Evolutionary conservation across 2,329 filamentous ascomycete species (phyloP).

Genomic region (Tolypocladium sp.): DNA sequence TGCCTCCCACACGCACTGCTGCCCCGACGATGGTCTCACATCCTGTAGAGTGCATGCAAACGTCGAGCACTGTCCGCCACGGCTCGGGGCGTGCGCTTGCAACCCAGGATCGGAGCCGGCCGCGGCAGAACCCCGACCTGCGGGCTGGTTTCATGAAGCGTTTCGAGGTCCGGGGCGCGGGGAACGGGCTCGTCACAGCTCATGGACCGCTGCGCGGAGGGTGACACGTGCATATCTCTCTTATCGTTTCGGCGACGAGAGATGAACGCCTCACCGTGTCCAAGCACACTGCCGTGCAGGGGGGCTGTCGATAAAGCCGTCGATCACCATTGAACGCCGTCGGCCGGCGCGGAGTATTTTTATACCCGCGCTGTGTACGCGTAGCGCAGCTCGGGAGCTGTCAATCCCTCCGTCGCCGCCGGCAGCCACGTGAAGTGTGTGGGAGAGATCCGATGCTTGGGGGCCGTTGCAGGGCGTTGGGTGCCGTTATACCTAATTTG

Average conservation of each 20-base stretch:
- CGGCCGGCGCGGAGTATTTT: background rate
- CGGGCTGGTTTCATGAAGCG: background rate
- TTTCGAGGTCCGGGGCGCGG: background rate
- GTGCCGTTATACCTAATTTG: background rate
- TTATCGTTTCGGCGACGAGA: background rate
- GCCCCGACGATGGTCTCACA: no score
- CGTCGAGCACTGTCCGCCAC: background rate
- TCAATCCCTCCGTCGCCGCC: background rate
- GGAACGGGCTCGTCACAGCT: background rate
- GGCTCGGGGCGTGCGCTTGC: background rate
- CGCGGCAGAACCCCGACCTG: background rate
- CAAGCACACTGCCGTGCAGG: background rate
- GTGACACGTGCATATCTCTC: background rate
- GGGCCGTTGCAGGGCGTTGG: background rate
- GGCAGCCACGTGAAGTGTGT: background rate
- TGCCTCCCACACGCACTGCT: background rate
- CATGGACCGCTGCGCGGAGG: background rate
- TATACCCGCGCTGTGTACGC: background rate
- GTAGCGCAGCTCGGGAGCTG: background rate
- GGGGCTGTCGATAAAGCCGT: background rate
- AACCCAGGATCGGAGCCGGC: conserved; percentile 1
- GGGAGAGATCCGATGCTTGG: background rate
- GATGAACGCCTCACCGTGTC: background rate
- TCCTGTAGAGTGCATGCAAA: background rate
- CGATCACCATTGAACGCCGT: background rate